phyloP scores from a whole-genome alignment of 2,329 filamentous ascomycete species.

The Cladosporium sp. region DNA sequence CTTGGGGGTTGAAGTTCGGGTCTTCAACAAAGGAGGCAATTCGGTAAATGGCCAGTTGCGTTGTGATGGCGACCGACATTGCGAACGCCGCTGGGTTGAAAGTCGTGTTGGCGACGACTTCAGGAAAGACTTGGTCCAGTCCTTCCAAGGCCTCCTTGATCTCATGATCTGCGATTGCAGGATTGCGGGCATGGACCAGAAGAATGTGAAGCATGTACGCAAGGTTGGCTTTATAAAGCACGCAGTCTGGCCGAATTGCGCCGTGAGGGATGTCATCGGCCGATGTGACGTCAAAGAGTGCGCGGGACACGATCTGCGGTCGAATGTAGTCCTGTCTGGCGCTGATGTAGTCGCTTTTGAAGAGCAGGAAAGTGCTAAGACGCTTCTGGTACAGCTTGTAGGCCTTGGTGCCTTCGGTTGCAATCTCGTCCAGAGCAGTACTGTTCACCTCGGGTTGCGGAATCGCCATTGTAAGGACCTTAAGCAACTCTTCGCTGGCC shows the following conservation, averaged over 20 bases:
- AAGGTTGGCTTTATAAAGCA: conserved; percentile 49
- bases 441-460: conserved; percentile 29
- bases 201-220: conserved; percentile 43
- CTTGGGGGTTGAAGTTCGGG: conserved; percentile 25
- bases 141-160: conserved; percentile 30
- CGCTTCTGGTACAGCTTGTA: conserved; percentile 40
- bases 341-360: conserved; percentile 40
- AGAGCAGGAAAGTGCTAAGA: conserved; percentile 36
- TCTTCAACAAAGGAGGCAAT: conserved; percentile 23
- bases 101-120: conserved; percentile 26
- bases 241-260: conserved; percentile 40
- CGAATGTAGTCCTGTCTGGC: conserved; percentile 42
- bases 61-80: conserved; percentile 29
- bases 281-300: conserved; percentile 38
- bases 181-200: conserved; percentile 32
- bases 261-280: conserved; percentile 30
- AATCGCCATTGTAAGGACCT: conserved; percentile 32
- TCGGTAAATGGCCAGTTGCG: conserved; percentile 30
- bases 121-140: conserved; percentile 28
- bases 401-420: conserved; percentile 39
- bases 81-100: conserved; percentile 24
- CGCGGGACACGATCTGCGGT: conserved; percentile 40
- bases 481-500: conserved; percentile 31
- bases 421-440: conserved; percentile 22
- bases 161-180: conserved; percentile 30